Base-by-base conservation (phyloP, 208 protist genomes). In the Acanthamoeba healyi region DNA sequence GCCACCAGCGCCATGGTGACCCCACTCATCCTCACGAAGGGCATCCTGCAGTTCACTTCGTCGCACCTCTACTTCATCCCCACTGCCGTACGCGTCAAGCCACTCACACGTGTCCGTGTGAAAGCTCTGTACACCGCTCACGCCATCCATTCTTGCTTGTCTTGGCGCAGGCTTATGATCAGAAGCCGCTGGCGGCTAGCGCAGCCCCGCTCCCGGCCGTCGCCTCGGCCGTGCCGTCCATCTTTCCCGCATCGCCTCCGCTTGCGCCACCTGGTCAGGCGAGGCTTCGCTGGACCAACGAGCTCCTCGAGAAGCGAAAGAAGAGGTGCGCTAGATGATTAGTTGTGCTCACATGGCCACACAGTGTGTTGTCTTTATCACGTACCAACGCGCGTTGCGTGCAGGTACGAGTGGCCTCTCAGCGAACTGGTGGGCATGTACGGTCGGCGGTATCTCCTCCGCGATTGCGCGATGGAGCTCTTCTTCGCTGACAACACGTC, bases 391-490 rank as follows among this genome's bases (percentile, higher is more conserved):
- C n/a, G n/a, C n/a, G n/a, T n/a, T n/a, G n/a, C n/a, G n/a, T n/a
- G n/a, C 70, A 91, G 84, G 5, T 74, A 74, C 46, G 61, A 92
- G 46, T 92, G 87, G 87, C 24, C 87, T n/a, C 46, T 92, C n/a
- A 26, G 58, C 58, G 61, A 92, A 26, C 54, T 92, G 34, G 58
- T 92, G 24, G 87, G 87, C 24, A 92, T 92, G 51, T 92, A 92
- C 46, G 87, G 58, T 15, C 32, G 63, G 42, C 54, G 87, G n/a
- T 74, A 92, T 44, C 61, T 92, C n/a, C 61, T 92, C 0, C 94
- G 95, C 36, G 96, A 98, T 67, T 98, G 95, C 65, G 98, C 97
- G 29, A 88, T 99, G 56, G 98, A 99, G 95, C 61, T 99, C 36
- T 98, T 98, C 96, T 97, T 98, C 46, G 94, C 94, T 14, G 97